Evolutionary conservation across 164 flowering plant species (phyloP).

Genomic region (Liquidambar formosana): DNA sequence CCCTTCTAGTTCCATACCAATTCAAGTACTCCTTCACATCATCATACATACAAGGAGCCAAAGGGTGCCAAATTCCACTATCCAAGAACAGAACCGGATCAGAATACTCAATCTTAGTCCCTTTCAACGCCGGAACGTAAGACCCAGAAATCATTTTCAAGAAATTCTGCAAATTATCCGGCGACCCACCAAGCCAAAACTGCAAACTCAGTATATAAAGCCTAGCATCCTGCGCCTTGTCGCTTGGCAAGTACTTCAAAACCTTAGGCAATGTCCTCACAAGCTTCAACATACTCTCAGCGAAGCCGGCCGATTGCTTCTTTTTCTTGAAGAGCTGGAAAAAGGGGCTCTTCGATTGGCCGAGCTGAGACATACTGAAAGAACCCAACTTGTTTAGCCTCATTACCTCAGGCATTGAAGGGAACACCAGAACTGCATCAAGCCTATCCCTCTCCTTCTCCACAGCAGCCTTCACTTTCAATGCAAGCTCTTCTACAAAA

Average conservation of each 20-base stretch:
- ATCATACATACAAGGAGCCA: conserved; percentile 97
- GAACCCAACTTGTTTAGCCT: conserved; percentile 91
- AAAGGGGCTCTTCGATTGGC: conserved; percentile 95
- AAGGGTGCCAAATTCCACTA: conserved; percentile 95
- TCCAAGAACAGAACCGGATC: conserved; percentile 94
- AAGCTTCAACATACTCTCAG: conserved; percentile 96
- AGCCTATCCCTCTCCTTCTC: conserved; percentile 93
- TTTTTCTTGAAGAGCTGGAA: conserved; percentile 93
- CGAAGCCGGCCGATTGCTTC: conserved; percentile 85
- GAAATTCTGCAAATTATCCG: conserved; percentile 89
- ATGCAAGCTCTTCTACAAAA: conserved; percentile 93
- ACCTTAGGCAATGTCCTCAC: conserved; percentile 97
- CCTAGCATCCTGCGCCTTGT: conserved; percentile 98
- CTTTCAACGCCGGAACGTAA: conserved; percentile 85
- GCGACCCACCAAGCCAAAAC: conserved; percentile 99
- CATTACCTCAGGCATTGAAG: conserved; percentile 99
- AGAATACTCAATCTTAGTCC: conserved; percentile 69
- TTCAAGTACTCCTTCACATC: conserved; percentile 98
- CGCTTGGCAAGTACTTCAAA: conserved; percentile 93
- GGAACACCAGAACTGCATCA: conserved; percentile 96
- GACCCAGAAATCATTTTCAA: conserved; percentile 95
- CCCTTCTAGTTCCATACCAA: conserved; percentile 93
- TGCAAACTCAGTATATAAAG: conserved; percentile 89
- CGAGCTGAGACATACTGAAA: conserved; percentile 95
- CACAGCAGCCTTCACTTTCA: conserved; percentile 83